These are phyloP conservation scores for Claviceps sorghi DNA, from an alignment of 2,329 filamentous ascomycete species.

Conservation along the genomic window DNA sequence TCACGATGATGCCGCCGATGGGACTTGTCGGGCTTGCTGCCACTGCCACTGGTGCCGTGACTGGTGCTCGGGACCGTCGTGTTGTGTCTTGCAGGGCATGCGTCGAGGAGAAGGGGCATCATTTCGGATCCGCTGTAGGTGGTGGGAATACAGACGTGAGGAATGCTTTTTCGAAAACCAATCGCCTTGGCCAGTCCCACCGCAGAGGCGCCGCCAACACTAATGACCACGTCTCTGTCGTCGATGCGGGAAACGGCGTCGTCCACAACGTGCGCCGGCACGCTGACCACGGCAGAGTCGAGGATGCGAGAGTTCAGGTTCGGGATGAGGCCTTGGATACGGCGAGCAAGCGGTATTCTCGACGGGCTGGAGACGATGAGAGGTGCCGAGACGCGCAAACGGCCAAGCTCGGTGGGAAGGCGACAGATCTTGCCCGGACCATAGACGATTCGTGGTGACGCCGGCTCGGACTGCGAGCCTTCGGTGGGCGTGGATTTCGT, in stretches of 20 bases:
- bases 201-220: conserved; percentile 48
- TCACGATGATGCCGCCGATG: not conserved
- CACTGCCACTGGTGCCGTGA: not conserved
- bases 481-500: conserved; percentile 4
- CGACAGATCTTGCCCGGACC: conserved; percentile 19
- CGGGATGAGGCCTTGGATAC: conserved; percentile 19
- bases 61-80: not conserved
- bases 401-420: conserved; percentile 20
- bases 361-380: conserved; percentile 26
- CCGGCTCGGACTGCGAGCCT: conserved; percentile 1
- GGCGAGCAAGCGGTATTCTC: conserved; percentile 19
- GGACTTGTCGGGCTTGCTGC: conserved; percentile 1
- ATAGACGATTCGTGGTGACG: conserved; percentile 20
- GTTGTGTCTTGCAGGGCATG: conserved; percentile 8
- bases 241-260: conserved; percentile 15
- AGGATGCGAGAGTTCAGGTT: conserved; percentile 20
- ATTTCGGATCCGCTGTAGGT: conserved; percentile 48
- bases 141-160: conserved; percentile 45
- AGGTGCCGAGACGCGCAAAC: conserved; percentile 17
- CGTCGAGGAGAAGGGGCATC: conserved; percentile 21
- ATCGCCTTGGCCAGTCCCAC: conserved; percentile 44
- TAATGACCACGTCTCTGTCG: conserved; percentile 41
- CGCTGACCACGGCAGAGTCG: conserved; percentile 18
- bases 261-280: conserved; percentile 14
- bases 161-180: conserved; percentile 34